Percentiles rank a stretch among this genome's conserved stretches.
These are phyloP conservation scores for Fusarium chuoi DNA, from an alignment of 2,329 filamentous ascomycete genomes.

Conservation along the genomic window DNA sequence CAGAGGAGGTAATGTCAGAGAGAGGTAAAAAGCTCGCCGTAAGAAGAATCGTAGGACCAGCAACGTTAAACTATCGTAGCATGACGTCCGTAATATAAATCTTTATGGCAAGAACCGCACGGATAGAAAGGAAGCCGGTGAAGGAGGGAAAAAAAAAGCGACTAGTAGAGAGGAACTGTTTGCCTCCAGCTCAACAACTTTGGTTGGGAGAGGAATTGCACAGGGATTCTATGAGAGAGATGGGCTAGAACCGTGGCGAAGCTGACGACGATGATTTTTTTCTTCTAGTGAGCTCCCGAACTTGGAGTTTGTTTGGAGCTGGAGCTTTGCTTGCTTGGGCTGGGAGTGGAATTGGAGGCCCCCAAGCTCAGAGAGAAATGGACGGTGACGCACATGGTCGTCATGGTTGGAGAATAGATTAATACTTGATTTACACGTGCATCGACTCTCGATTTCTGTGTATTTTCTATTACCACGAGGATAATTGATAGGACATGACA, in stretches of 20 bases:
- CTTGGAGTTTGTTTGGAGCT: conserved; percentile 1
- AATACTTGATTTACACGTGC: conserved; percentile 36
- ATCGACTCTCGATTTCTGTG: background rate
- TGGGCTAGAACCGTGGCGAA: conserved; percentile 36
- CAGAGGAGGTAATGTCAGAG: background rate
- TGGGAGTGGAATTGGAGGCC: conserved; percentile 24
- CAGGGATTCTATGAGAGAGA: background rate
- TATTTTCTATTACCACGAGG: background rate
- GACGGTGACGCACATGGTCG: conserved; percentile 48
- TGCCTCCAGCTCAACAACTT: conserved; percentile 22
- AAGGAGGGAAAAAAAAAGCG: background rate
- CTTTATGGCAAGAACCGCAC: conserved; percentile 7
- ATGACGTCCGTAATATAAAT: conserved; percentile 24
- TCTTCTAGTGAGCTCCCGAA: conserved; percentile 4
- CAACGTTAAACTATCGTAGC: conserved; percentile 21
- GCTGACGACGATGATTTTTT: conserved; percentile 40
- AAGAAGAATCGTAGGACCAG: background rate
- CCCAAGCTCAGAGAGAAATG: conserved; percentile 17
- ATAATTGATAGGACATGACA: background rate
- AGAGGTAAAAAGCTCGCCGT: background rate
- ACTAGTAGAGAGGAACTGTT: conserved; percentile 9
- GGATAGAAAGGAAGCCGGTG: conserved; percentile 10
- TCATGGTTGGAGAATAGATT: conserved; percentile 42
- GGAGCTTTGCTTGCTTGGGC: background rate
- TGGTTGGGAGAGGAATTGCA: background rate